Percentiles rank a stretch among this genome's conserved stretches.
Evolutionary conservation across 1,284 basidiomycete species (phyloP).

Genomic region (Phlebopus sp.): DNA sequence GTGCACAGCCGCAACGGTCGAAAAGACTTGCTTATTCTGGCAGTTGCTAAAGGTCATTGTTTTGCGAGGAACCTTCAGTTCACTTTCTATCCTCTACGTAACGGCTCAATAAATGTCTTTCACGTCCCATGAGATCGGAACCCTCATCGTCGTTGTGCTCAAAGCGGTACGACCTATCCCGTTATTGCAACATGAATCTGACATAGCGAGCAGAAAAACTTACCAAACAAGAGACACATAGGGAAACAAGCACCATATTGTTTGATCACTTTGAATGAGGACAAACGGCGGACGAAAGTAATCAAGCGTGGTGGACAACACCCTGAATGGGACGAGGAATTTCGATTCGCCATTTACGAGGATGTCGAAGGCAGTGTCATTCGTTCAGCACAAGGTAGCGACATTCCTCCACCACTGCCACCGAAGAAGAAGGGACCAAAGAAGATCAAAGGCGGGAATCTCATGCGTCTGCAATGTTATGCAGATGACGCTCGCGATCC

Average conservation of each 20-base stretch:
- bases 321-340: constrained; percentile 98
- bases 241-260: constrained; percentile 99
- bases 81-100: constrained; percentile 3
- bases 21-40: not conserved
- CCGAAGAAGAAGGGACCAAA: constrained; percentile 53
- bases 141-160: constrained; percentile 91
- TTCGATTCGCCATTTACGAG: constrained; percentile 89
- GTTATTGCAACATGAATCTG: constrained; percentile 18
- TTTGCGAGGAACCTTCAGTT: constrained; percentile 7
- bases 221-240: constrained; percentile 91
- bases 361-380: constrained; percentile 68
- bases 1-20: not conserved
- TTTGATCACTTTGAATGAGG: constrained; percentile 71
- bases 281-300: constrained; percentile 83
- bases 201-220: constrained; percentile 64
- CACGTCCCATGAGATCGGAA: constrained; percentile 79
- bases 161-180: constrained; percentile 75
- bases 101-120: constrained; percentile 43
- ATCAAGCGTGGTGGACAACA: constrained; percentile 97
- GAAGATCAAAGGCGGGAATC: constrained; percentile 71
- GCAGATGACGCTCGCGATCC: constrained; percentile 96
- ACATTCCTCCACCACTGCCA: constrained; percentile 60
- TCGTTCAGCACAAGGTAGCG: constrained; percentile 45
- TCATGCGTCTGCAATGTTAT: constrained; percentile 84
- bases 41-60: constrained; percentile 15